Evolutionary conservation across 2,329 filamentous ascomycete genomes (phyloP).

Genomic region (Ophiocordyceps sinensis): DNA sequence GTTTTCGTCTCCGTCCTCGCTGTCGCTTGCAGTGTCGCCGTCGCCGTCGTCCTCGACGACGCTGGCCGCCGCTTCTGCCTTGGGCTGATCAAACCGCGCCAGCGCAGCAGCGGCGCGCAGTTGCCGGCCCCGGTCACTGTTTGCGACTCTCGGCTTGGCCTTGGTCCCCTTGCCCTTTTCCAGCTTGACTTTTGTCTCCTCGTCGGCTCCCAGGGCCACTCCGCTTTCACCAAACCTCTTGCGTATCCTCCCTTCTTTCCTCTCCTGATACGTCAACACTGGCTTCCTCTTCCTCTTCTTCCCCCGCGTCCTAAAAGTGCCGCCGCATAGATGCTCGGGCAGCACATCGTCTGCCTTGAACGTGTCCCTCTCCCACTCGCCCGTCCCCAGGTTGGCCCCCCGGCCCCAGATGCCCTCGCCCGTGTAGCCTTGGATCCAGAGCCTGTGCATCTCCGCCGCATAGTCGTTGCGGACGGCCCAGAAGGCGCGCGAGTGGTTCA

Average conservation of each 20-base stretch:
- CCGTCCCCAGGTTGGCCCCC: constrained; percentile 48
- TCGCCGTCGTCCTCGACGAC: constrained; percentile 10
- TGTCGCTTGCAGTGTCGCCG: constrained; percentile 29
- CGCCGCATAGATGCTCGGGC: constrained; percentile 65
- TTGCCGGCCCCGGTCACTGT: constrained; percentile 60
- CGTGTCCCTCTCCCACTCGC: constrained; percentile 40
- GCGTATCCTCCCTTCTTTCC: constrained; percentile 54
- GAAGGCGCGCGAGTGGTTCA: constrained; percentile 75
- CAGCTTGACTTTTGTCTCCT: constrained; percentile 46
- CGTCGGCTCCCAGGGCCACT: constrained; percentile 53
- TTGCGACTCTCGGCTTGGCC: constrained; percentile 58
- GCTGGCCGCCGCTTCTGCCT: constrained; percentile 25
- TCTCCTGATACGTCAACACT: constrained; percentile 52
- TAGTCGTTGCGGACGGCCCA: constrained; percentile 68
- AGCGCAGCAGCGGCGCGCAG: constrained; percentile 63
- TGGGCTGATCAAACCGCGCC: constrained; percentile 51
- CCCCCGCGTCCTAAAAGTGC: constrained; percentile 53
- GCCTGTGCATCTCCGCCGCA: constrained; percentile 50
- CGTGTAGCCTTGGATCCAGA: constrained; percentile 59
- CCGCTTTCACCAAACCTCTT: constrained; percentile 68
- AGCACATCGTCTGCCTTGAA: constrained; percentile 39
- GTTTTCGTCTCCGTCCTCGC: constrained; percentile 32
- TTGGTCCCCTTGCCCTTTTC: constrained; percentile 50
- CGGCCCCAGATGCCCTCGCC: constrained; percentile 77
- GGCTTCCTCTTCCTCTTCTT: constrained; percentile 40